These are phyloP conservation scores for Coniochaeta hoffmannii DNA, from an alignment of 2,329 filamentous ascomycete species.

Conservation along the genomic window DNA sequence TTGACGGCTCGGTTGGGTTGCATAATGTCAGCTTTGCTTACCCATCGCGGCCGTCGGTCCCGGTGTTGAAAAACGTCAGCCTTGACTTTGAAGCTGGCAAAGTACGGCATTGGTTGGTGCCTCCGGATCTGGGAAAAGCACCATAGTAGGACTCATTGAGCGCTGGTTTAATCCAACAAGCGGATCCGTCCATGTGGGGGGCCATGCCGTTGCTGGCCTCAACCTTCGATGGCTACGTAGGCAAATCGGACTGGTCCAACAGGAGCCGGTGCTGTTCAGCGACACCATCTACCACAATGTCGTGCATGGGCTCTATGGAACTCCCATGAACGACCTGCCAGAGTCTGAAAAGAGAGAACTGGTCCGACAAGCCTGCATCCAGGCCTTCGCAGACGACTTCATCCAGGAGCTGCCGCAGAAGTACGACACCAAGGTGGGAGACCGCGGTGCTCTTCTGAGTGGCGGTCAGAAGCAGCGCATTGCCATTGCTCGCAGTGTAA, in stretches of 20 bases:
- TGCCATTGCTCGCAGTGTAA: conserved; percentile 31
- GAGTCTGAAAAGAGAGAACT: conserved; percentile 27
- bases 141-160: conserved; percentile 32
- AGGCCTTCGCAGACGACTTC: conserved; percentile 4
- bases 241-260: conserved; percentile 44
- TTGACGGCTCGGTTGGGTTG: conserved; percentile 4
- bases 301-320: conserved; percentile 31
- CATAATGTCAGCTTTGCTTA: conserved; percentile 18
- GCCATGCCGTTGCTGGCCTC: conserved; percentile 11
- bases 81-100: conserved; percentile 14
- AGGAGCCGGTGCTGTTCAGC: conserved; percentile 49
- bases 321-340: conserved; percentile 27
- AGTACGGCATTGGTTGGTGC: conserved; percentile 34
- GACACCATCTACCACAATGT: conserved; percentile 44
- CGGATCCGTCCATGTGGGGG: background rate
- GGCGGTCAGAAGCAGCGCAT: conserved; percentile 39
- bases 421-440: conserved; percentile 42
- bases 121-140: conserved; percentile 36
- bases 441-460: conserved; percentile 31
- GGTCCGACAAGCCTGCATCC: background rate
- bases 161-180: conserved; percentile 27
- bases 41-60: conserved; percentile 21
- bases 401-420: conserved; percentile 23
- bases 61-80: conserved; percentile 24
- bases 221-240: conserved; percentile 33